A percentile compares a stretch with the other conserved stretches of the same genome.
These are phyloP conservation scores for Jacaranda mimosifolia DNA, from an alignment of 257 asterid genomes.

Conservation along the genomic window DNA sequence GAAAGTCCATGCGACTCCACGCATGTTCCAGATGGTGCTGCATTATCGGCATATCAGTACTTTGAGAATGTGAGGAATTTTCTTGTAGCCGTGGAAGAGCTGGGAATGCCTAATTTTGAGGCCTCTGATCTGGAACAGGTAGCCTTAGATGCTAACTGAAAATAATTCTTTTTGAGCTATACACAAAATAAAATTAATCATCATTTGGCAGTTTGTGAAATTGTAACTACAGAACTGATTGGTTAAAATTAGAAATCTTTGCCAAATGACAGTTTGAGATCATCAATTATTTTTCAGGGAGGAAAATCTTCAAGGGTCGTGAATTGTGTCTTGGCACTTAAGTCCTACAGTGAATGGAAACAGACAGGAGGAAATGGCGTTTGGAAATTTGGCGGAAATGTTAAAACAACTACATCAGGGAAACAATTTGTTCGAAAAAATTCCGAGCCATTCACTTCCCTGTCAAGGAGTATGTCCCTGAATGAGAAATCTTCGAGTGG, in stretches of 20 bases:
- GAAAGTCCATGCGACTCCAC: slow-evolving; percentile 78
- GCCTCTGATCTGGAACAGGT: slow-evolving; percentile 96
- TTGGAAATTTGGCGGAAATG: slow-evolving; percentile 90
- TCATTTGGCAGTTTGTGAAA: not conserved
- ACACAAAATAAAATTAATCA: not conserved
- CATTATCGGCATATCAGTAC: slow-evolving; percentile 87
- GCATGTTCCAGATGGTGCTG: slow-evolving; percentile 84
- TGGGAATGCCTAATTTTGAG: slow-evolving; percentile 92
- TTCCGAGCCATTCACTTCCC: slow-evolving; percentile 76
- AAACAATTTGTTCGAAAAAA: slow-evolving; percentile 80
- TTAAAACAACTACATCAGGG: slow-evolving; percentile 57
- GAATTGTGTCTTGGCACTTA: slow-evolving; percentile 83
- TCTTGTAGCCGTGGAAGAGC: slow-evolving; percentile 84
- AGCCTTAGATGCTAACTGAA: slow-evolving; percentile 22
- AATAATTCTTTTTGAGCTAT: not conserved
- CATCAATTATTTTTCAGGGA: slow-evolving; percentile 57
- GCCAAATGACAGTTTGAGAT: slow-evolving; percentile 24
- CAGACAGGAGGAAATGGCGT: slow-evolving; percentile 73
- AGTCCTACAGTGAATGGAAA: slow-evolving; percentile 82
- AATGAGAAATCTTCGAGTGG: slow-evolving; percentile 64
- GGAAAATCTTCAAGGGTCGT: slow-evolving; percentile 88
- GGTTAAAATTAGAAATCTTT: not conserved
- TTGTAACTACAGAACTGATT: not conserved
- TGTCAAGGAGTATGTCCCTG: slow-evolving; percentile 63
- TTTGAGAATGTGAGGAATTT: slow-evolving; percentile 91